Evolutionary conservation across 331 rosid genomes (phyloP).

Genomic region (Rhamnella rubrinervis): DNA sequence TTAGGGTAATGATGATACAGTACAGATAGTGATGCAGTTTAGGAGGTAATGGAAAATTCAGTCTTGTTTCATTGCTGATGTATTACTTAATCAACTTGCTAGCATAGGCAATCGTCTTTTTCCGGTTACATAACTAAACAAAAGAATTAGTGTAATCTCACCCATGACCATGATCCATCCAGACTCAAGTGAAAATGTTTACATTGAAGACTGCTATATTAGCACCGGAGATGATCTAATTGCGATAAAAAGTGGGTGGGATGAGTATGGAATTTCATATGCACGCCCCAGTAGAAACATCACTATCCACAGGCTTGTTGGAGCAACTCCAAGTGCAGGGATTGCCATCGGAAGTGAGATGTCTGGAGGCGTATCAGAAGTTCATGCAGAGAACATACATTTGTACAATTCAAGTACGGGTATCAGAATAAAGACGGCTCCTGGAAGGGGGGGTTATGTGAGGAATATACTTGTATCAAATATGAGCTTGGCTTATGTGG

Average conservation of each 20-base stretch:
- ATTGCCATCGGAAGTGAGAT: slow-evolving; percentile 84
- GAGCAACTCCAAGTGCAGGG: slow-evolving; percentile 60
- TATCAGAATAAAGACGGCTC: slow-evolving; percentile 69
- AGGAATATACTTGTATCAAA: slow-evolving; percentile 59
- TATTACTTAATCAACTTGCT: too few species aligned
- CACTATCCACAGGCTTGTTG: slow-evolving; percentile 47
- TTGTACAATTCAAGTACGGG: slow-evolving; percentile 45
- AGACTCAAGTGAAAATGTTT: slow-evolving; percentile 70
- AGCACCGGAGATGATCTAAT: slow-evolving; percentile 80
- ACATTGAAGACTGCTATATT: slow-evolving; percentile 81
- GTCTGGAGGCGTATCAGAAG: slow-evolving; percentile 80
- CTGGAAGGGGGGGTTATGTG: slow-evolving; percentile 82
- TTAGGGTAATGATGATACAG: not conserved
- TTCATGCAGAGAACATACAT: slow-evolving; percentile 56
- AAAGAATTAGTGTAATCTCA: slow-evolving; percentile 25
- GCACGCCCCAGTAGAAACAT: slow-evolving; percentile 69
- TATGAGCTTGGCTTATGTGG: slow-evolving; percentile 52
- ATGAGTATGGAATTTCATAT: slow-evolving; percentile 66
- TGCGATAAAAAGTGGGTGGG: slow-evolving; percentile 88
- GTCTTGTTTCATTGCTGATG: too few species aligned
- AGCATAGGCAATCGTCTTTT: too few species aligned
- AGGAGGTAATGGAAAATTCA: too few species aligned
- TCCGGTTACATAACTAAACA: not conserved
- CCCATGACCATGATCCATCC: slow-evolving; percentile 23
- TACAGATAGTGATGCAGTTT: too few species aligned